Conservation (phyloP, 768 basidiomycete species). For the Tremella mesenterica region DNA sequence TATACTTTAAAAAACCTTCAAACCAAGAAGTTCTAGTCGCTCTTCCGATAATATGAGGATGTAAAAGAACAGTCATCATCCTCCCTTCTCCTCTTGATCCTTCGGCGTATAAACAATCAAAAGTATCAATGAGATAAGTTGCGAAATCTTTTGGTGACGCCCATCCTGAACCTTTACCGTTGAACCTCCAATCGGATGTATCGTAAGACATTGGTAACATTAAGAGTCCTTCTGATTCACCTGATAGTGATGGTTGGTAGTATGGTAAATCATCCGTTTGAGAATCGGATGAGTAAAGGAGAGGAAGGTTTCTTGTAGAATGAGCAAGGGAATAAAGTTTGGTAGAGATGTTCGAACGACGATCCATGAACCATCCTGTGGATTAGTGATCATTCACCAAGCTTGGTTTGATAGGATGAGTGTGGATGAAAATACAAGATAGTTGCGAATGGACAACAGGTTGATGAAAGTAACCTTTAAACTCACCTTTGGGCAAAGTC, state of each 20-base stretch:
- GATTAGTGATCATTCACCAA: neutral
- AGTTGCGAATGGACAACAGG: too few relatives aligned
- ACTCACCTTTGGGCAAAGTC: constrained; percentile 21
- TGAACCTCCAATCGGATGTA: constrained; percentile 14
- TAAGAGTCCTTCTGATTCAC: constrained; percentile 10
- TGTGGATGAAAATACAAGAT: too few relatives aligned
- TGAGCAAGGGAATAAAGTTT: constrained; percentile 22
- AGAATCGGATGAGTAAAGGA: constrained; percentile 25
- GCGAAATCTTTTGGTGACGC: constrained; percentile 20
- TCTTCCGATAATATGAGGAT: constrained; percentile 30
- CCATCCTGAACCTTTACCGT: constrained; percentile 20
- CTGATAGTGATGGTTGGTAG: constrained; percentile 11
- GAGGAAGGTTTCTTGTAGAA: constrained; percentile 13
- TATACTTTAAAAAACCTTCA: constrained; percentile 16
- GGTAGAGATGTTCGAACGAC: constrained; percentile 16
- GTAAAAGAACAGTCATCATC: constrained; percentile 27
- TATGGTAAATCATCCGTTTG: constrained; percentile 18
- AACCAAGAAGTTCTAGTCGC: constrained; percentile 8
- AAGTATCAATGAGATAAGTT: constrained; percentile 10
- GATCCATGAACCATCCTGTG: constrained; percentile 23
- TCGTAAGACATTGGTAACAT: constrained; percentile 25
- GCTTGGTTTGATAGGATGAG: neutral
- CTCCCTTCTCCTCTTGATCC: constrained; percentile 16
- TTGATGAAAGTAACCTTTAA: too few relatives aligned
- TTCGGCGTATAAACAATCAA: constrained; percentile 21